A percentile compares a stretch with the other conserved stretches of the same genome.
Evolutionary conservation across 495 filamentous ascomycete genomes (phyloP).

Genomic region (Podospora bellae-mahoneyi): DNA sequence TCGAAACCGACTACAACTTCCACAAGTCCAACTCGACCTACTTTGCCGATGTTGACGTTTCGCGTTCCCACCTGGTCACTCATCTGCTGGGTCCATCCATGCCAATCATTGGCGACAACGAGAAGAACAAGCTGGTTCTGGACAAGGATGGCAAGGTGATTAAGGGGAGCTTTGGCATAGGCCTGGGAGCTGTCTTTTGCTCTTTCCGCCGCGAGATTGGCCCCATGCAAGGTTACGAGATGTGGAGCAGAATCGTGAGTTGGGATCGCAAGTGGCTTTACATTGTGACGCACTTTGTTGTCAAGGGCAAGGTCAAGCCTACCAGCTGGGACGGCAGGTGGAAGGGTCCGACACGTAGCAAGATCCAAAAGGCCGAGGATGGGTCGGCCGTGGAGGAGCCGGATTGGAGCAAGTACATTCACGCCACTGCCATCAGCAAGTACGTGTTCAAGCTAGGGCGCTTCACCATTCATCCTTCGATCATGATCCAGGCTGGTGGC

Average conservation of each 20-base stretch:
- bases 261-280: constrained; percentile 65
- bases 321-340: constrained; percentile 33
- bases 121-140: constrained; percentile 39
- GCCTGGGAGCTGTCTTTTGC: constrained; percentile 65
- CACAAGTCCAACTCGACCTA: constrained; percentile 86
- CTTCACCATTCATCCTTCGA: constrained; percentile 78
- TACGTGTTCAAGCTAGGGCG: constrained; percentile 89
- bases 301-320: constrained; percentile 54
- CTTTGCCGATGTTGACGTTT: constrained; percentile 75
- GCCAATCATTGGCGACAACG: constrained; percentile 39
- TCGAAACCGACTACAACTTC: constrained; percentile 77
- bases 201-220: constrained; percentile 67
- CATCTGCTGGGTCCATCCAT: constrained; percentile 53
- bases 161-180: constrained; percentile 51
- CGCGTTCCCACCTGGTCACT: constrained; percentile 58
- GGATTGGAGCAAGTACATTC: constrained; percentile 54
- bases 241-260: constrained; percentile 63
- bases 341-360: constrained; percentile 22
- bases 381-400: constrained; percentile 46
- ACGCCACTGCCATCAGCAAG: constrained; percentile 75
- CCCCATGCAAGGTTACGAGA: constrained; percentile 66
- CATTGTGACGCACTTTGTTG: constrained; percentile 53
- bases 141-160: constrained; percentile 35
- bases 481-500: constrained; percentile 63
- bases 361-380: constrained; percentile 33